Conservation (phyloP, 2,329 filamentous ascomycete genomes). For the Fusarium nurragi region DNA sequence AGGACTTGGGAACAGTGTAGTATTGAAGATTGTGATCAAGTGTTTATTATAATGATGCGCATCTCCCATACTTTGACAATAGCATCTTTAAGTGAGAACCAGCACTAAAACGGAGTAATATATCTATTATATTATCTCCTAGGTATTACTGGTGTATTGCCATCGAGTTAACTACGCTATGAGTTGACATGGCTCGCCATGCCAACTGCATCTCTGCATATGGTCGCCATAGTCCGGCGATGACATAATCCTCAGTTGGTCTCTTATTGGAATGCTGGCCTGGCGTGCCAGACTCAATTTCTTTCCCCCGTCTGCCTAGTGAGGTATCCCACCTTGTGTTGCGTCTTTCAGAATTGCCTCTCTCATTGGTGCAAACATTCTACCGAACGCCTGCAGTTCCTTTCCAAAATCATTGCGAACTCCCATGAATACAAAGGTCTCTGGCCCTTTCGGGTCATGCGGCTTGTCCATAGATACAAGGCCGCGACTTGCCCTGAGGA, state of each 20-base stretch:
- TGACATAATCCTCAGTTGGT: neutral
- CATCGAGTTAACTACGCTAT: neutral
- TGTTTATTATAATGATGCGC: neutral
- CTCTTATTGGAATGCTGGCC: neutral
- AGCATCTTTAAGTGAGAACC: constrained; percentile 23
- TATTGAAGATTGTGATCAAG: neutral
- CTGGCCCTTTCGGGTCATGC: neutral
- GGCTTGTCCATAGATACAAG: neutral
- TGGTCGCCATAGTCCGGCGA: constrained; percentile 21
- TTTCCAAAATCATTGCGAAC: constrained; percentile 5
- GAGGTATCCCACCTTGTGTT: neutral
- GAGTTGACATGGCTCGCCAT: constrained; percentile 21
- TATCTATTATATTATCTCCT: neutral
- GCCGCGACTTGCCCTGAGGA: neutral
- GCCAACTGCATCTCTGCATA: constrained; percentile 8
- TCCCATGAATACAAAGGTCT: constrained; percentile 3
- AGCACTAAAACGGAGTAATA: constrained; percentile 18
- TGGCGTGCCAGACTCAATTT: no score
- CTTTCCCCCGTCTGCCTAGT: neutral
- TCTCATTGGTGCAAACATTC: neutral
- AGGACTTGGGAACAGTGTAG: neutral
- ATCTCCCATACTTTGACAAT: constrained; percentile 12
- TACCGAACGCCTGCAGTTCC: neutral
- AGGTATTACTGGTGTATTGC: neutral
- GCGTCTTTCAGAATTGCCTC: no score